These are phyloP conservation scores for Magnolia sinica DNA, from an alignment of 164 flowering plant species.

Conservation along the genomic window DNA sequence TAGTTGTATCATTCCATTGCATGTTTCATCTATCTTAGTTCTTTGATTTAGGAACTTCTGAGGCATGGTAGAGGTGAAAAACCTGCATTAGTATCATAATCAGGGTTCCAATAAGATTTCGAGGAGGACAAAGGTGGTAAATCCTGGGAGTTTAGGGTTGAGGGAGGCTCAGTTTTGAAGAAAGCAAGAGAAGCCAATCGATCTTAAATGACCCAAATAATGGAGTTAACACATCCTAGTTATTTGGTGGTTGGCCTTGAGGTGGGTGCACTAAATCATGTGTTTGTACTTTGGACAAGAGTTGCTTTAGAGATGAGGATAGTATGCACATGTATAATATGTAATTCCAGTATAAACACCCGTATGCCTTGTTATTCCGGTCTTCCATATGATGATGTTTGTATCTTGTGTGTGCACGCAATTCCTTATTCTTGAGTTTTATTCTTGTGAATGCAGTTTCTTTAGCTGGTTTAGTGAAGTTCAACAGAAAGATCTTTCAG, in stretches of 20 bases:
- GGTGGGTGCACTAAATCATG: too few species aligned
- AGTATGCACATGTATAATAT: background rate
- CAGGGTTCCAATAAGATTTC: too few species aligned
- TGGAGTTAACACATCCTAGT: too few species aligned
- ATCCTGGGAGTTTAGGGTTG: too few species aligned
- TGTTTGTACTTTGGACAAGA: too few species aligned
- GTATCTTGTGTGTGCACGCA: background rate
- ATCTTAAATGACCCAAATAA: background rate
- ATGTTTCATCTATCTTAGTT: background rate
- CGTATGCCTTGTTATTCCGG: background rate
- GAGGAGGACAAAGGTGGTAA: too few species aligned
- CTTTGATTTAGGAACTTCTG: background rate
- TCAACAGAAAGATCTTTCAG: constrained; percentile 33
- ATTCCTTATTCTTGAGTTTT: background rate
- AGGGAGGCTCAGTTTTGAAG: background rate
- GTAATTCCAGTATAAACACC: background rate
- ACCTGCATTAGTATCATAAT: background rate
- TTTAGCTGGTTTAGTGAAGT: constrained; percentile 48
- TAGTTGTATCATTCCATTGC: background rate
- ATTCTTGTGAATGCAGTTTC: constrained; percentile 34
- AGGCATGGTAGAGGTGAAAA: background rate
- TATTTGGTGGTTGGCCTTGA: too few species aligned
- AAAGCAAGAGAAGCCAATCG: background rate
- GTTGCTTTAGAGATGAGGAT: background rate
- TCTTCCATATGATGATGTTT: background rate